These are phyloP conservation scores for Epichloe scottii DNA, from an alignment of 2,329 filamentous ascomycete genomes.

Conservation along the genomic window DNA sequence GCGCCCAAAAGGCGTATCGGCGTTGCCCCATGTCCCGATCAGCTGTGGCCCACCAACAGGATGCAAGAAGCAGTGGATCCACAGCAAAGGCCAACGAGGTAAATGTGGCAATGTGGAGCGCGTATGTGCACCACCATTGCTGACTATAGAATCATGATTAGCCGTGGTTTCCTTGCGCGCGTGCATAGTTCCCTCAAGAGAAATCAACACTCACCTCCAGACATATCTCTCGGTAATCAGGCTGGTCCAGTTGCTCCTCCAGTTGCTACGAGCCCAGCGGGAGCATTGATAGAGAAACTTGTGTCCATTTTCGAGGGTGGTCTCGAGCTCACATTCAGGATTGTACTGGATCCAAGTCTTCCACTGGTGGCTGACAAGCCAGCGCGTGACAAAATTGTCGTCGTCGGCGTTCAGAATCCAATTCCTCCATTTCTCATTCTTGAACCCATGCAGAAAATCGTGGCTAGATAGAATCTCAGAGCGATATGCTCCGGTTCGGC, in stretches of 20 bases:
- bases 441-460: slow-evolving; percentile 79
- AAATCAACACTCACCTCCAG: slow-evolving; percentile 59
- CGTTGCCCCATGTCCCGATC: slow-evolving; percentile 43
- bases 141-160: slow-evolving; percentile 40
- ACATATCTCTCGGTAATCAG: slow-evolving; percentile 73
- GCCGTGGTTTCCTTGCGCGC: not conserved
- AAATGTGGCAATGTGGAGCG: slow-evolving; percentile 83
- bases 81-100: slow-evolving; percentile 74
- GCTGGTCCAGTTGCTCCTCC: slow-evolving; percentile 92
- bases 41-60: slow-evolving; percentile 56
- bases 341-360: slow-evolving; percentile 95
- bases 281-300: slow-evolving; percentile 91
- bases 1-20: slow-evolving; percentile 42
- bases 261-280: slow-evolving; percentile 93
- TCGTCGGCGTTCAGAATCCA: slow-evolving; percentile 93
- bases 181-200: not conserved
- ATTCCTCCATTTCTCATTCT: slow-evolving; percentile 77
- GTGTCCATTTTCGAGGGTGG: slow-evolving; percentile 75
- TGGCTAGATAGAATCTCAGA: slow-evolving; percentile 77
- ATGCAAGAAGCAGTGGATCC: slow-evolving; percentile 59
- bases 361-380: slow-evolving; percentile 86
- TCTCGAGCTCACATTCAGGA: slow-evolving; percentile 79
- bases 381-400: slow-evolving; percentile 95
- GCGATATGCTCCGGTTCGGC: slow-evolving; percentile 83
- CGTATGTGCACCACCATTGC: slow-evolving; percentile 88